Percentiles rank a stretch among this genome's conserved stretches.
Evolutionary conservation across 2,329 filamentous ascomycete species (phyloP).

Genomic region (Colletotrichum trifolii): DNA sequence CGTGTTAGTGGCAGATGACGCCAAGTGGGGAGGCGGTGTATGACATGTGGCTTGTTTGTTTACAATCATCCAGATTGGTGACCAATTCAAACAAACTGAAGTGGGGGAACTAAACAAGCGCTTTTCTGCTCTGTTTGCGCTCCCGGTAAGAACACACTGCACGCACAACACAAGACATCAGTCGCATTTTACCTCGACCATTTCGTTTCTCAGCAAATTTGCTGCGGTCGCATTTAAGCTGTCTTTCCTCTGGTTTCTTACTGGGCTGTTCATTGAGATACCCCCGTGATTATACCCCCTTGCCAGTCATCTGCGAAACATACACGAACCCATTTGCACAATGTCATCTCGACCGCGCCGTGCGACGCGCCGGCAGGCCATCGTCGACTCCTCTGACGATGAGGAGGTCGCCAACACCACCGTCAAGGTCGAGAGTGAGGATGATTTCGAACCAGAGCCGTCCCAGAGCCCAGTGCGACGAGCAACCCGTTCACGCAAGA

Average conservation of each 20-base stretch:
- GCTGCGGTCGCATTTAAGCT: conserved; percentile 3
- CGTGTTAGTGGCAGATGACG: conserved; percentile 3
- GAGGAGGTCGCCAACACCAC: conserved; percentile 68
- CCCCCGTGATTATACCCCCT: conserved; percentile 2
- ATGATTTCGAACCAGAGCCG: conserved; percentile 83
- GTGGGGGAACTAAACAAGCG: conserved; percentile 33
- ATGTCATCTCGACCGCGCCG: conserved; percentile 52
- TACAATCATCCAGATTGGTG: conserved; percentile 37
- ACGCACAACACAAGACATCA: conserved; percentile 5
- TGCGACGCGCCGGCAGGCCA: conserved; percentile 74
- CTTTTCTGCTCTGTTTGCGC: no score
- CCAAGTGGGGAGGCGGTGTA: conserved; percentile 15
- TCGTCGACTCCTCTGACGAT: conserved; percentile 86
- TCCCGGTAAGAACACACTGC: neutral
- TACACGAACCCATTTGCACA: conserved; percentile 3
- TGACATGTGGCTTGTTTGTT: conserved; percentile 36
- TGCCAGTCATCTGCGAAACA: conserved; percentile 3
- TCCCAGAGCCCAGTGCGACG: conserved; percentile 64
- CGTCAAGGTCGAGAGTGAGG: conserved; percentile 68
- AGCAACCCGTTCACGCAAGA: conserved; percentile 54
- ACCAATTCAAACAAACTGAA: conserved; percentile 37
- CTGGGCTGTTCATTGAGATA: conserved; percentile 28
- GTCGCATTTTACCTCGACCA: conserved; percentile 19
- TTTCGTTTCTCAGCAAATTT: conserved; percentile 12
- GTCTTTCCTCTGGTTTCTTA: conserved; percentile 10